A percentile compares a stretch with the other conserved stretches of the same genome.
Evolutionary conservation across 495 filamentous ascomycete genomes (phyloP).

Genomic region (Bombardia bombarda): DNA sequence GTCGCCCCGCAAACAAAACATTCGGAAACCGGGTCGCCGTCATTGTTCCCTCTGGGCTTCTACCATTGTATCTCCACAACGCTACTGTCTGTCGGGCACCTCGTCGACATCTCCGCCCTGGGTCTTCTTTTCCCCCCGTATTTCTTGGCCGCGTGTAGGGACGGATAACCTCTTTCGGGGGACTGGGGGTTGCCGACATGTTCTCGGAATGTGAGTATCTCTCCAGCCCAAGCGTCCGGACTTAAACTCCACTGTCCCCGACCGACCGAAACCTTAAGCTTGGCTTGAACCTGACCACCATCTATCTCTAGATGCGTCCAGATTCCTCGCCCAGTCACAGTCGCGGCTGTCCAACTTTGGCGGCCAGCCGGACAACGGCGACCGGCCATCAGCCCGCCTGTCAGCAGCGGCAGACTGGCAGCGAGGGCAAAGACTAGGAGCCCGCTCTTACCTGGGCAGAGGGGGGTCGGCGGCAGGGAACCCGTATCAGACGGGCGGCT

Average conservation of each 20-base stretch:
- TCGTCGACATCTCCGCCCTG: background rate
- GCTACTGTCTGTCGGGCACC: background rate
- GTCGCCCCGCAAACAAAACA: conserved; percentile 1
- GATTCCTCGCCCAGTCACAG: conserved; percentile 95
- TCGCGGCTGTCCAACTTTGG: conserved; percentile 63
- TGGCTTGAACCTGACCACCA: conserved; percentile 4
- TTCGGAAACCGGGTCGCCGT: background rate
- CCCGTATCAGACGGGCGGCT: conserved; percentile 62
- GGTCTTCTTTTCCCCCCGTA: background rate
- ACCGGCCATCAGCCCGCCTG: conserved; percentile 24
- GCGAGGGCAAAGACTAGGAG: conserved; percentile 26
- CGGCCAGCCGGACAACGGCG: conserved; percentile 52
- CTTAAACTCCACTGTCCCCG: conserved; percentile 2
- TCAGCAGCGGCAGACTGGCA: conserved; percentile 26
- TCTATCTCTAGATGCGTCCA: conserved; percentile 73
- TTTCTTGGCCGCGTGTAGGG: conserved; percentile 3
- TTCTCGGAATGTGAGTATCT: conserved; percentile 98
- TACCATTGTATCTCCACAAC: background rate
- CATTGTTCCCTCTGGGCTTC: background rate
- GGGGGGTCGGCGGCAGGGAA: conserved; percentile 46
- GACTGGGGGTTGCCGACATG: conserved; percentile 45
- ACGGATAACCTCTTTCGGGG: conserved; percentile 13
- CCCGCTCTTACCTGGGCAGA: conserved; percentile 27
- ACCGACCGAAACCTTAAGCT: too few species aligned
- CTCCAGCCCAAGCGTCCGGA: background rate